Conservation (phyloP, 2,329 filamentous ascomycete species). For the Paraconiothyrium sp. region DNA sequence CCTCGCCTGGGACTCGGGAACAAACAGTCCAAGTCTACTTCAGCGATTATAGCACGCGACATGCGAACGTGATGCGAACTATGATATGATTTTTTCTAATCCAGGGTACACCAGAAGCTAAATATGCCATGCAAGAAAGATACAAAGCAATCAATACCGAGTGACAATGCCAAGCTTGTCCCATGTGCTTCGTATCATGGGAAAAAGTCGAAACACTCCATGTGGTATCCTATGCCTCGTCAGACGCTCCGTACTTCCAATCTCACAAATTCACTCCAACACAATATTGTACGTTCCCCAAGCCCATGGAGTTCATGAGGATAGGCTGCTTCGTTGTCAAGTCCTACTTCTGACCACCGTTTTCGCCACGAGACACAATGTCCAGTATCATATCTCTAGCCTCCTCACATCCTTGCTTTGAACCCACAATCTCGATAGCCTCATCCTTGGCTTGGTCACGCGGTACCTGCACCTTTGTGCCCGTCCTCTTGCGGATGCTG, state of each 20-base stretch:
- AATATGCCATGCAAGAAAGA: background rate
- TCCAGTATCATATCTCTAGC: constrained; percentile 90
- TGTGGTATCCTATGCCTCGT: background rate
- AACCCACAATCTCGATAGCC: constrained; percentile 89
- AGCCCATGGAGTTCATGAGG: background rate
- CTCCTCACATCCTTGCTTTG: constrained; percentile 80
- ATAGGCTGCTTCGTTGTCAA: background rate
- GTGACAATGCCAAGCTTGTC: background rate
- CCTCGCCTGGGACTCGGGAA: too few relatives aligned
- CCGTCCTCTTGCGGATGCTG: constrained; percentile 87
- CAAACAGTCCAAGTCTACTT: background rate
- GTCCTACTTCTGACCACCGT: constrained; percentile 30
- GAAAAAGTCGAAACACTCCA: background rate
- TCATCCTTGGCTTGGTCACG: constrained; percentile 78
- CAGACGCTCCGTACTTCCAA: background rate
- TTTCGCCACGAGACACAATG: constrained; percentile 65
- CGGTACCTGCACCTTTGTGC: constrained; percentile 93
- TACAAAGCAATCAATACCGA: background rate
- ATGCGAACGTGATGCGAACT: background rate
- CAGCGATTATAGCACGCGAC: background rate
- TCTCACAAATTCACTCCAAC: constrained; percentile 4
- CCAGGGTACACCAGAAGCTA: background rate
- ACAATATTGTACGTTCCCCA: constrained; percentile 10
- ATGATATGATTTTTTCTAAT: background rate
- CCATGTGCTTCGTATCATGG: background rate